Base-by-base conservation (phyloP, 2,329 filamentous ascomycete genomes). In the Aspergillus sp. region DNA sequence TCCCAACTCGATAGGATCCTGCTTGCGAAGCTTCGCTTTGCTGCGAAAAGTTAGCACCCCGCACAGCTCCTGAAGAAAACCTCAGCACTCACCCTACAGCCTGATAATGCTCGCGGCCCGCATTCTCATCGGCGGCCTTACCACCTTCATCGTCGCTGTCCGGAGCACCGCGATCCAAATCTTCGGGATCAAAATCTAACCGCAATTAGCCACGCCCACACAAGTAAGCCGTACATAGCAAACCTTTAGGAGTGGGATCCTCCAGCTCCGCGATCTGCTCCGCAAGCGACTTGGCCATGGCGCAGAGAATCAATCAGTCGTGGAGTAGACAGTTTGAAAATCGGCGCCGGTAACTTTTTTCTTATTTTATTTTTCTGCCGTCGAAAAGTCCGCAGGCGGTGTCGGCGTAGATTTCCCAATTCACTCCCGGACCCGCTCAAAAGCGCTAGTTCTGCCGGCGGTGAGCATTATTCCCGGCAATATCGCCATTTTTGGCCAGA, bases 101-200 rank as follows among this genome's bases (percentile, higher is more conserved):
- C 41, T 88, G 82, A 67, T 97, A 97, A 69, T 97, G 93, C 64
- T 96, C 93, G 30, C 92, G 88, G 17, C 88, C 90, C 10, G 79
- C 76, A 60, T 79, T 71, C 38, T 61, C 70, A 51, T 73, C 73
- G 19, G 71, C 73, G 4, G 57, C 55, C 42, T 79, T 82, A 47
- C 76, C 80, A 13, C 72, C 70, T 41, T 75, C 77, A 44, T 82
- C 82, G 50, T 81, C 81, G 51, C 79, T 80, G n/a, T 79, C 79
- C 56, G 73, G 72, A 14, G 79, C 79, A 16, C 75, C 76, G 55
- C 84, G 82, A 60, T 82, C 75, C 49, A 81, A 73, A 51, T 83
- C 84, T 75, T 95, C 90, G 0, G 89, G 89, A 67, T 95, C 90
- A 65, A 88, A 86, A 67, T 95, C 90, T 93, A 62, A 11, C 24